Evolutionary conservation across 192 early-diverging fungal species (phyloP).

Genomic region (Backusella psychrophila): DNA sequence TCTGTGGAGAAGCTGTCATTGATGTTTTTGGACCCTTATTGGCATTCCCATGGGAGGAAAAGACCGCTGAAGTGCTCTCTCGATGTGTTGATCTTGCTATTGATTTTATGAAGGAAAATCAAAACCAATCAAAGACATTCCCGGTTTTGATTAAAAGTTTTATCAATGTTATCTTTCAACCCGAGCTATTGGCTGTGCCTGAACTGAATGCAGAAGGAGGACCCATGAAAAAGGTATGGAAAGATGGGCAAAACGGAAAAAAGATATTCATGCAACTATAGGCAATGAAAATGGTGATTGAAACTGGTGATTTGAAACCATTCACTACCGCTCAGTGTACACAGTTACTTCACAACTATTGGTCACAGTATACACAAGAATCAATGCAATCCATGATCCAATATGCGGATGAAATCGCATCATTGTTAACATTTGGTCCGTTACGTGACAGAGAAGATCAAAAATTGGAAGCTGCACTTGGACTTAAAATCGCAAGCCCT

Average conservation of each 20-base stretch:
- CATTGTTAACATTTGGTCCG: constrained; percentile 46
- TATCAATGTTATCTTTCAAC: constrained; percentile 30
- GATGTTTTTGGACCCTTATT: constrained; percentile 17
- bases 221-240: constrained; percentile 30
- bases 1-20: constrained; percentile 27
- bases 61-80: constrained; percentile 12
- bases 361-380: constrained; percentile 21
- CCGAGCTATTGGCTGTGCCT: constrained; percentile 7
- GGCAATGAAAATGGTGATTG: constrained; percentile 24
- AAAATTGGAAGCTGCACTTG: constrained; percentile 46
- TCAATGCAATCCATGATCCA: constrained; percentile 15
- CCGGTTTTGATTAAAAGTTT: constrained; percentile 17
- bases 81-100: constrained; percentile 24
- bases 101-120: constrained; percentile 24
- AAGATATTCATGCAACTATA: not conserved
- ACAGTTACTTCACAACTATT: constrained; percentile 20
- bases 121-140: constrained; percentile 26
- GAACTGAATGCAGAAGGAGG: constrained; percentile 31
- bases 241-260: not conserved
- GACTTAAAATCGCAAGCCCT: constrained; percentile 30
- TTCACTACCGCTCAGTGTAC: constrained; percentile 23
- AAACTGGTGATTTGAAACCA: constrained; percentile 26
- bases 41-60: constrained; percentile 23
- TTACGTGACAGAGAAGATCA: constrained; percentile 50
- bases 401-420: constrained; percentile 30